A percentile compares a stretch with the other conserved stretches of the same genome.
Evolutionary conservation across 2,329 filamentous ascomycete genomes (phyloP).

Genomic region (Pseudogymnoascus sp.): DNA sequence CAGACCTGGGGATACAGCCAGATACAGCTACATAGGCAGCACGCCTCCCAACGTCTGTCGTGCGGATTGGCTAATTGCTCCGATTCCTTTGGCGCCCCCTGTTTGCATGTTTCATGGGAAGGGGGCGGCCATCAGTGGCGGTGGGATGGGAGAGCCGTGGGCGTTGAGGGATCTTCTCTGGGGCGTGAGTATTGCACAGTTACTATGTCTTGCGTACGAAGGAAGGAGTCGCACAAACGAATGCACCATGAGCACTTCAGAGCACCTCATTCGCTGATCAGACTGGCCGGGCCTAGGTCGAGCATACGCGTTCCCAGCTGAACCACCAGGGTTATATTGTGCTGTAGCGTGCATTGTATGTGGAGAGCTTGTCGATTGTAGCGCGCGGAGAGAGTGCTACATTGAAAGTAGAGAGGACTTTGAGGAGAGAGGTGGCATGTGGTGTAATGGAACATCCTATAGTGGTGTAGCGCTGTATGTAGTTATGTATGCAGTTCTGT

Average conservation of each 20-base stretch:
- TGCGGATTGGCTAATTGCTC: background rate
- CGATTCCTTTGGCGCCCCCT: background rate
- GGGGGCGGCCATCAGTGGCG: background rate
- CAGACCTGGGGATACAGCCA: background rate
- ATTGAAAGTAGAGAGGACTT: background rate
- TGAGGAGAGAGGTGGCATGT: background rate
- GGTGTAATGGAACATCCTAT: background rate
- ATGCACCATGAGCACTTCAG: background rate
- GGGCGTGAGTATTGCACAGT: background rate
- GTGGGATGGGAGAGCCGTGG: background rate
- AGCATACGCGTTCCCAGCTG: background rate
- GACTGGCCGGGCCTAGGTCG: background rate
- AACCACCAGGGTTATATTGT: background rate
- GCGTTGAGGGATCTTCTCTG: background rate
- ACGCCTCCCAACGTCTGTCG: background rate
- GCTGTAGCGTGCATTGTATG: background rate
- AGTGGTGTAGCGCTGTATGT: background rate
- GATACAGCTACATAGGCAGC: background rate
- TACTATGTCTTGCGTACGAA: background rate
- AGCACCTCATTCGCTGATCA: background rate
- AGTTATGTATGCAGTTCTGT: background rate
- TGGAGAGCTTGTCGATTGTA: background rate
- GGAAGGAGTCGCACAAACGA: background rate
- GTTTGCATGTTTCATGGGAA: background rate
- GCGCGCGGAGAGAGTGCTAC: background rate